Base-by-base conservation (phyloP, 2,329 filamentous ascomycete species). In the Curvularia sp. region DNA sequence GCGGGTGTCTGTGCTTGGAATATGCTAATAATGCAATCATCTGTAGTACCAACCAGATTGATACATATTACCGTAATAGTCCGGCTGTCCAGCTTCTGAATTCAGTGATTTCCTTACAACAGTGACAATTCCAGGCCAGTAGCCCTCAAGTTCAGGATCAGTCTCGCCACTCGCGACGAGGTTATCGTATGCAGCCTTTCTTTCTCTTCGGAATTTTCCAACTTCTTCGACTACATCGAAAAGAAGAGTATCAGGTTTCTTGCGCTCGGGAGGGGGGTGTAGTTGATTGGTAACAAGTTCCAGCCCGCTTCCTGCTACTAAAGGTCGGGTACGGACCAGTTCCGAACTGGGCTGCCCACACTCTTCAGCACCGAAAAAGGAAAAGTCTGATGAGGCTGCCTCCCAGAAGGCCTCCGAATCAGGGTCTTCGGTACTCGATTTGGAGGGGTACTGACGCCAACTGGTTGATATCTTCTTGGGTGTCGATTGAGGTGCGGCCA, bases 341-440 rank as follows among this genome's bases (percentile, higher is more conserved):
- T 83, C 81, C 52, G 76, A 72, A 24, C 77, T 76, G 13, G 82
- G 82, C 13, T 84, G 76, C 10, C 82, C 78, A 58, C 84, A 85
- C 65, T 87, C 85, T 47, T 83, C 83, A 39, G 85, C 84, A 0
- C 79, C 81, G 57, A 88, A 88, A 72, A 87, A 87, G 28, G 83
- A 85, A 61, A 88, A 88, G 66, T 88, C 86, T 51, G 83, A 79
- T 55, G 81, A 78, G 3, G 85, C 84, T 8, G 85, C 85, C 49
- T 81, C 79, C 86, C 85, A 88, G 10, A 88, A 79, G 4, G 81
- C 80, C 67, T 88, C 86, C 4, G 82, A 84, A 65, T 88, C 86
- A 8, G 78, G 75, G 62, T 88, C 86, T 47, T 86, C 84, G 0
- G 85, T 88, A 30, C 83, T 83, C 6, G 85, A 87, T 60, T 81